Percentiles rank a stretch among this genome's conserved stretches.
phyloP scores from a whole-genome alignment of 805 yeast species.

The Candida germanica region DNA sequence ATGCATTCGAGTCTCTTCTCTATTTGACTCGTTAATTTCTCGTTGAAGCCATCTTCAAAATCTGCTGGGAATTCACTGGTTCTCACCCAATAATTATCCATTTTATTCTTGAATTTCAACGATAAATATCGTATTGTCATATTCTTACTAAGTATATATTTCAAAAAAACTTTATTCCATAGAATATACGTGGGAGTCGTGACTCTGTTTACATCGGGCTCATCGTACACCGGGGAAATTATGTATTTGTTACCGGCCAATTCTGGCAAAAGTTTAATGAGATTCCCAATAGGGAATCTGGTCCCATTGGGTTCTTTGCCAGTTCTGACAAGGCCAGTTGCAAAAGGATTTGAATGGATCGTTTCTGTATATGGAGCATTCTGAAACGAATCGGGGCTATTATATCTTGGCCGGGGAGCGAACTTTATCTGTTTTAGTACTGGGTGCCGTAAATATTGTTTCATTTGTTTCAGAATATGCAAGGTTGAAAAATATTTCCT shows the following conservation, averaged over 20 bases:
- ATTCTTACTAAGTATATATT: constrained; percentile 14
- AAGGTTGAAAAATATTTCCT: constrained; percentile 1
- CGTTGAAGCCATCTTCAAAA: constrained; percentile 10
- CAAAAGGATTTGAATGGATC: constrained; percentile 27
- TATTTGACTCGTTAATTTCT: constrained; percentile 15
- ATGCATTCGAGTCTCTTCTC: constrained; percentile 6
- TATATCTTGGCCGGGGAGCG: constrained; percentile 21
- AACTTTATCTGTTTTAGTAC: constrained; percentile 29
- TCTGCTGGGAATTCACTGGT: not conserved
- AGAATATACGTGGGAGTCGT: constrained; percentile 25
- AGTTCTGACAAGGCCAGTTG: constrained; percentile 21
- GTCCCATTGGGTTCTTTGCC: constrained; percentile 20
- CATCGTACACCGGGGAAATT: constrained; percentile 10
- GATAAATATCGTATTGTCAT: constrained; percentile 24
- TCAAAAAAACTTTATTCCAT: constrained; percentile 19
- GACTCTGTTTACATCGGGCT: constrained; percentile 2
- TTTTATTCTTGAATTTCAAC: constrained; percentile 21
- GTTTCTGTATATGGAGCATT: constrained; percentile 12
- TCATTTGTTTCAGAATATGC: constrained; percentile 11
- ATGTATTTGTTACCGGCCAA: not conserved
- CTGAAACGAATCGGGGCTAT: constrained; percentile 18
- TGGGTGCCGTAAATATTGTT: constrained; percentile 24
- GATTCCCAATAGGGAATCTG: constrained; percentile 28
- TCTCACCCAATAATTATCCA: not conserved
- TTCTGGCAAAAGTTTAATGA: constrained; percentile 11